Evolutionary conservation across 2,329 filamentous ascomycete genomes (phyloP).

Genomic region (Xylaria sp.): DNA sequence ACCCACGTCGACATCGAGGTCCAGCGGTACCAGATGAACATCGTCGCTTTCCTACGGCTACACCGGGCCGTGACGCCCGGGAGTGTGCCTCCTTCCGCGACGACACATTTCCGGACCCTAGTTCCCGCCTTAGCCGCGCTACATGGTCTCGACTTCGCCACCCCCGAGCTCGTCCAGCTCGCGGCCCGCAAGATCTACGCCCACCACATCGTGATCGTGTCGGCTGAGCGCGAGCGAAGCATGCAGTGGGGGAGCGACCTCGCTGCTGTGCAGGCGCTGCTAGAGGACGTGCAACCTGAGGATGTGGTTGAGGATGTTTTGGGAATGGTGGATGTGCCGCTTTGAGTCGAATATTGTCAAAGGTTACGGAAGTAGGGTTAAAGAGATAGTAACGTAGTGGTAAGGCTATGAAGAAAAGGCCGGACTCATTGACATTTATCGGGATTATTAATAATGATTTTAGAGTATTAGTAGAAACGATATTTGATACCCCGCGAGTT

Average conservation of each 20-base stretch:
- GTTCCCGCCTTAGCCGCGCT: slow-evolving; percentile 80
- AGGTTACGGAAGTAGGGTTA: background rate
- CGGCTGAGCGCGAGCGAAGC: slow-evolving; percentile 79
- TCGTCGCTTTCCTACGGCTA: slow-evolving; percentile 86
- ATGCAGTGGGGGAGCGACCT: slow-evolving; percentile 92
- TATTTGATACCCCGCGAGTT: background rate
- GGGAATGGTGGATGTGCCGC: slow-evolving; percentile 65
- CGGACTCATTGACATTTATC: background rate
- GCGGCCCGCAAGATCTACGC: slow-evolving; percentile 89
- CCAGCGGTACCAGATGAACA: slow-evolving; percentile 85
- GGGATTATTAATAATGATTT: background rate
- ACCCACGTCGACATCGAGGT: slow-evolving; percentile 80
- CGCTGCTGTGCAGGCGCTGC: slow-evolving; percentile 72
- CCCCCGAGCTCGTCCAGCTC: slow-evolving; percentile 83
- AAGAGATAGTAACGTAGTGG: too few species aligned
- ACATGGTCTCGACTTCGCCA: slow-evolving; percentile 82
- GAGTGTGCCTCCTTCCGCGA: slow-evolving; percentile 81
- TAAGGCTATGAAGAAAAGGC: background rate
- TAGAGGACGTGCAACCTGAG: slow-evolving; percentile 71
- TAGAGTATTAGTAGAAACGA: background rate
- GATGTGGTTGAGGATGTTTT: slow-evolving; percentile 74
- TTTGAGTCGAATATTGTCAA: slow-evolving; percentile 48
- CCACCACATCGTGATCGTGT: slow-evolving; percentile 80
- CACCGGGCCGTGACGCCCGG: slow-evolving; percentile 81
- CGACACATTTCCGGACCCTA: slow-evolving; percentile 78